A percentile compares a stretch with the other conserved stretches of the same genome.
phyloP scores from a whole-genome alignment of 768 basidiomycete species.

The Scleroderma citrinum region DNA sequence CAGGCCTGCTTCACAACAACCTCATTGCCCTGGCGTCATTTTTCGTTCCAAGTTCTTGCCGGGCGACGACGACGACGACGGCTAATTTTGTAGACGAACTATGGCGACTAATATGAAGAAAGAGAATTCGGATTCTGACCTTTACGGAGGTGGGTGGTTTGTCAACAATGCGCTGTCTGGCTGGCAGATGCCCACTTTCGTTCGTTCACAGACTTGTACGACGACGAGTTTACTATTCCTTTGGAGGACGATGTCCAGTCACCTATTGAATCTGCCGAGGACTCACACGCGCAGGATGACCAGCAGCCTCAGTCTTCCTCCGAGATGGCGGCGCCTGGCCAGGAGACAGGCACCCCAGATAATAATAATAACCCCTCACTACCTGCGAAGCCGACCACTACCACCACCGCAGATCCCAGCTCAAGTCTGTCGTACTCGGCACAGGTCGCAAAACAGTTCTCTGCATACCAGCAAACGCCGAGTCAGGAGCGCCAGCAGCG shows the following conservation, averaged over 20 bases:
- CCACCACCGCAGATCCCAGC: constrained; percentile 12
- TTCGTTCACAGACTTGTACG: constrained; percentile 43
- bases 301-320: constrained; percentile 1
- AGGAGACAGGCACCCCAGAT: constrained; percentile 7
- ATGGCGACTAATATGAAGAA: constrained; percentile 23
- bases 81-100: constrained; percentile 3
- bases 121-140: constrained; percentile 33
- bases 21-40: neutral
- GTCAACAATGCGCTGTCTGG: no score
- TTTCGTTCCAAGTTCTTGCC: neutral
- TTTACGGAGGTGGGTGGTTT: constrained; percentile 40
- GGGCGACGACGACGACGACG: no score
- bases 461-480: constrained; percentile 57
- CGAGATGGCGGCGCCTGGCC: constrained; percentile 12
- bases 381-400: constrained; percentile 22
- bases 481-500: constrained; percentile 57
- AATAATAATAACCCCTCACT: constrained; percentile 15
- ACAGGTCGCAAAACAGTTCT: constrained; percentile 62
- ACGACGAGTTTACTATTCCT: constrained; percentile 35
- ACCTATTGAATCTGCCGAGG: constrained; percentile 20
- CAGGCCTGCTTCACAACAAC: neutral
- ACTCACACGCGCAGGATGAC: constrained; percentile 12
- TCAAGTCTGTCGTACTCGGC: constrained; percentile 52
- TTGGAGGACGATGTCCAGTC: constrained; percentile 28
- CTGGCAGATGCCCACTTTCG: no score